Evolutionary conservation across 225 moss, liverwort and hornwort genomes (phyloP).

Genomic region (Pseudoscleropodium purum): DNA sequence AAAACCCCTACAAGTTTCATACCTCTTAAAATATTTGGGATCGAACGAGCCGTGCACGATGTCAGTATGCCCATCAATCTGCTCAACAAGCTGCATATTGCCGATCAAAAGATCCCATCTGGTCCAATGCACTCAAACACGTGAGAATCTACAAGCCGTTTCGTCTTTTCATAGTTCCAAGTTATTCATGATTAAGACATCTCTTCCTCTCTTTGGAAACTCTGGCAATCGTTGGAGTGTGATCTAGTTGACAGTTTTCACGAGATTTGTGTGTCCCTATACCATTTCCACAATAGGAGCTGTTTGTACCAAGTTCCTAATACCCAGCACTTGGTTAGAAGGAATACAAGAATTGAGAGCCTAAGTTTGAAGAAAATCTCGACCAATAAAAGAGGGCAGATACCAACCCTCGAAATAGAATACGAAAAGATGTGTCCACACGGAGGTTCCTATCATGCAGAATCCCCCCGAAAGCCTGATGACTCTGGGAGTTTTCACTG

Average conservation of each 20-base stretch:
- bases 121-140: conserved; percentile 1
- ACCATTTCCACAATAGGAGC: background rate
- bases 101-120: conserved; percentile 75
- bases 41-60: conserved; percentile 71
- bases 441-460: background rate
- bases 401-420: background rate
- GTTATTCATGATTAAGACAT: background rate
- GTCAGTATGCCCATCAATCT: conserved; percentile 67
- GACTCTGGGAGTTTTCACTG: background rate
- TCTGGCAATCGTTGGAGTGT: background rate
- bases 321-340: background rate
- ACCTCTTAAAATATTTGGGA: conserved; percentile 61
- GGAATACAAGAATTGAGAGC: background rate
- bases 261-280: background rate
- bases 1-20: background rate
- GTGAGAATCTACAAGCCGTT: background rate
- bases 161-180: background rate
- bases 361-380: background rate
- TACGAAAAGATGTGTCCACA: background rate
- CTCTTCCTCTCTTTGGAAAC: background rate
- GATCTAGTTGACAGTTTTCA: background rate
- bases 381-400: background rate
- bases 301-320: background rate
- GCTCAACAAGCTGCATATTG: conserved; percentile 62
- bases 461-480: background rate